Conservation (phyloP, 1,284 basidiomycete genomes). For the Wolfiporia cocos region DNA sequence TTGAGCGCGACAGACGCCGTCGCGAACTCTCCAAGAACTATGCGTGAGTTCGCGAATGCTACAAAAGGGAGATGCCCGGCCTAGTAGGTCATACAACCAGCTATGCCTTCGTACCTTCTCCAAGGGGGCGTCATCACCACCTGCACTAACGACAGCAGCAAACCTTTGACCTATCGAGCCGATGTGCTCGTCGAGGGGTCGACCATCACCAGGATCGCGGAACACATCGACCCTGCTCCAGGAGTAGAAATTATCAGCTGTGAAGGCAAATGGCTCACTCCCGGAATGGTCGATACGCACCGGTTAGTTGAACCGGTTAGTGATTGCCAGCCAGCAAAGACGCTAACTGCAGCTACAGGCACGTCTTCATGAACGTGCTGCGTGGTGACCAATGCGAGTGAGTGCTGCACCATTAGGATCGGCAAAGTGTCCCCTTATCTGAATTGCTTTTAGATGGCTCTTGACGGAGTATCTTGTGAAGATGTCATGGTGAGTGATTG, state of each 20-base stretch:
- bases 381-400: conserved; percentile 26
- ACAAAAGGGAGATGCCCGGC: too few species aligned
- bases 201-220: conserved; percentile 20
- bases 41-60: too few species aligned
- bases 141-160: conserved; percentile 16
- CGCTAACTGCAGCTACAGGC: conserved; percentile 12
- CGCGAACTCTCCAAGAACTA: too few species aligned
- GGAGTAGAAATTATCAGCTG: conserved; percentile 24
- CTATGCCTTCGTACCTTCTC: conserved; percentile 22
- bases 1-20: too few species aligned
- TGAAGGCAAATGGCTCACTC: conserved; percentile 26
- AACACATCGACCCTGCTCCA: conserved; percentile 15
- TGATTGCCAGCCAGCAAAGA: not conserved
- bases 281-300: conserved; percentile 28
- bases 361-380: conserved; percentile 27
- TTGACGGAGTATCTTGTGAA: conserved; percentile 27
- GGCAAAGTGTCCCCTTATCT: not conserved
- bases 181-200: conserved; percentile 25
- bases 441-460: conserved; percentile 17
- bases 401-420: conserved; percentile 4
- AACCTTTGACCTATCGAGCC: conserved; percentile 18
- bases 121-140: conserved; percentile 25
- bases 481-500: conserved; percentile 18
- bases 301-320: conserved; percentile 13
- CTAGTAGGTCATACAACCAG: too few species aligned